Evolutionary conservation across 1,284 basidiomycete genomes (phyloP).

Genomic region (Sporisorium graminicola): DNA sequence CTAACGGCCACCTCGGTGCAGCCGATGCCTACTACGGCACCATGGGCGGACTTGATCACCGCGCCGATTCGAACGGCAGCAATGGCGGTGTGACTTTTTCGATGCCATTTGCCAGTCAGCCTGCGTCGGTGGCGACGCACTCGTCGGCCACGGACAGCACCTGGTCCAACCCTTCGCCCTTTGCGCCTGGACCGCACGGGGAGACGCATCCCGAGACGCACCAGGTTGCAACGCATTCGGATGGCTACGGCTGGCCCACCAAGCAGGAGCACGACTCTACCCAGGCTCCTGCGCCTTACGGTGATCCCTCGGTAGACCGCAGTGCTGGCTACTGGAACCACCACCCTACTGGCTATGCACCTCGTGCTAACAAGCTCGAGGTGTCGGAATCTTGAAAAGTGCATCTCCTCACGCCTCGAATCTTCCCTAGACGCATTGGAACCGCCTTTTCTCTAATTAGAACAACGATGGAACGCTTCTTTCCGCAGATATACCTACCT

Average conservation of each 20-base stretch:
- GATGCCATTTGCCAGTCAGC: conserved; percentile 44
- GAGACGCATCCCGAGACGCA: conserved; percentile 37
- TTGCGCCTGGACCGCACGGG: conserved; percentile 45
- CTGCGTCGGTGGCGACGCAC: conserved; percentile 35
- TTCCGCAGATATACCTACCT: neutral
- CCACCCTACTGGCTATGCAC: conserved; percentile 38
- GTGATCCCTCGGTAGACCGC: conserved; percentile 34
- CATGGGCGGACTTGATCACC: conserved; percentile 34
- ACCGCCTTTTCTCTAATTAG: neutral
- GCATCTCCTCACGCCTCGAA: neutral
- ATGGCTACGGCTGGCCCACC: conserved; percentile 47
- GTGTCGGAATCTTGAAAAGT: conserved; percentile 25
- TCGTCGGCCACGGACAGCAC: conserved; percentile 34
- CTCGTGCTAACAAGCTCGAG: conserved; percentile 38
- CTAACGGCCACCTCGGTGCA: conserved; percentile 18
- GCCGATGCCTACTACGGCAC: conserved; percentile 44
- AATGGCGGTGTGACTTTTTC: conserved; percentile 48
- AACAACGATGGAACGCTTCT: neutral
- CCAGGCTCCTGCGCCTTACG: conserved; percentile 57
- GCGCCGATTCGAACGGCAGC: conserved; percentile 32
- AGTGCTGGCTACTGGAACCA: conserved; percentile 47
- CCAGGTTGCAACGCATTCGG: conserved; percentile 29
- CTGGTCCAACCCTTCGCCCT: conserved; percentile 50
- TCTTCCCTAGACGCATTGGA: conserved; percentile 5
- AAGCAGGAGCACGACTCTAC: conserved; percentile 73